Percentiles rank a stretch among this genome's conserved stretches.
These are phyloP conservation scores for Prunus davidiana DNA, from an alignment of 306 rosid genomes.

Conservation along the genomic window DNA sequence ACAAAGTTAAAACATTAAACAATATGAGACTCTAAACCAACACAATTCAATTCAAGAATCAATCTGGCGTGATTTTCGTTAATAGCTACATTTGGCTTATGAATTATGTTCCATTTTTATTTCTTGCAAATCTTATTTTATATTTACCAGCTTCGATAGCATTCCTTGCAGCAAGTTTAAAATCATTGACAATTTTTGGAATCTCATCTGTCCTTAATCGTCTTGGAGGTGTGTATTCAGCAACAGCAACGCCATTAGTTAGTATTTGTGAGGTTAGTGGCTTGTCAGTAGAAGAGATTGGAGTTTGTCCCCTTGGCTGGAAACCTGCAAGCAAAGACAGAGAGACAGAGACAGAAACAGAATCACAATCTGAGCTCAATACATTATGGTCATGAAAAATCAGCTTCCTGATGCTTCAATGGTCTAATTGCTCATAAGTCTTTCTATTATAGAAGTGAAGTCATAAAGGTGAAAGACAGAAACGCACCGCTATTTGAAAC, in stretches of 20 bases:
- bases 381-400: not conserved
- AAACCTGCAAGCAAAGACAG: slow-evolving; percentile 22
- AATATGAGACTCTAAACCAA: too few relatives aligned
- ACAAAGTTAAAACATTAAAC: too few relatives aligned
- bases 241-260: slow-evolving; percentile 34
- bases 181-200: slow-evolving; percentile 53
- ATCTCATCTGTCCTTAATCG: slow-evolving; percentile 56
- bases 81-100: too few relatives aligned
- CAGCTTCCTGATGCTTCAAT: too few relatives aligned
- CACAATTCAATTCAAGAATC: too few relatives aligned
- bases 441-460: too few relatives aligned
- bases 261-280: slow-evolving; percentile 26
- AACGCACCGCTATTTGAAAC: slow-evolving; percentile 34
- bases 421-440: too few relatives aligned
- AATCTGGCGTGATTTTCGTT: too few relatives aligned
- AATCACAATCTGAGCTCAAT: not conserved
- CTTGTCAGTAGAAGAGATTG: slow-evolving; percentile 62
- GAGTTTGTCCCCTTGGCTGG: slow-evolving; percentile 52
- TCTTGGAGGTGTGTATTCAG: slow-evolving; percentile 49
- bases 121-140: not conserved
- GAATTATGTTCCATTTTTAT: too few relatives aligned
- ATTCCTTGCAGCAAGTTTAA: slow-evolving; percentile 52
- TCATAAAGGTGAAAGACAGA: not conserved
- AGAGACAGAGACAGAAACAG: not conserved
- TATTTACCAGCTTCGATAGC: slow-evolving; percentile 76